Evolutionary conservation across 352 stramenopile genomes (phyloP).

Genomic region (Pythium graminicola): DNA sequence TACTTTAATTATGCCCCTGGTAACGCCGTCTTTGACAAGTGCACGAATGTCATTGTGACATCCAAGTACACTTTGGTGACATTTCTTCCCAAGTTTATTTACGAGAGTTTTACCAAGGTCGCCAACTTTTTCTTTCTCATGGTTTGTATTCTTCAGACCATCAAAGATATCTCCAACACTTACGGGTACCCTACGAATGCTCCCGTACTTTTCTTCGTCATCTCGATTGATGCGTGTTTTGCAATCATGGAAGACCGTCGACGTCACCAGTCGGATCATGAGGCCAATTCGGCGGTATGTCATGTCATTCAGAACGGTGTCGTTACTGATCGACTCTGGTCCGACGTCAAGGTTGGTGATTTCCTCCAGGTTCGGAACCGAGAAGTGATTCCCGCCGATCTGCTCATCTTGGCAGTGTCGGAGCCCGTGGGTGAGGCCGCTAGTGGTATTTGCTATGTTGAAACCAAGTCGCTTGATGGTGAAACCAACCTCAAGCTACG

Average conservation of each 20-base stretch:
- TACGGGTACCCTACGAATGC: slow-evolving; percentile 76
- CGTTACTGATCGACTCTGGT: slow-evolving; percentile 72
- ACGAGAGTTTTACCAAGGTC: slow-evolving; percentile 84
- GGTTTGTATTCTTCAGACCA: slow-evolving; percentile 85
- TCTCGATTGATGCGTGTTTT: slow-evolving; percentile 88
- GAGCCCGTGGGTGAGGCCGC: slow-evolving; percentile 22
- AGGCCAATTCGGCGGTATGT: slow-evolving; percentile 72
- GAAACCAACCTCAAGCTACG: slow-evolving; percentile 85
- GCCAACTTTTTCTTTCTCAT: slow-evolving; percentile 94
- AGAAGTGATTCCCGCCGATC: slow-evolving; percentile 59
- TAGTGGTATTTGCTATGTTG: slow-evolving; percentile 82
- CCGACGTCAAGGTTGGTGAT: slow-evolving; percentile 69
- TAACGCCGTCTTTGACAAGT: slow-evolving; percentile 61
- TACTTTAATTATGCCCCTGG: slow-evolving; percentile 65
- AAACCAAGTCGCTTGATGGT: slow-evolving; percentile 80
- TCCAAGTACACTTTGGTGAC: slow-evolving; percentile 87
- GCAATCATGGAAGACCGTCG: slow-evolving; percentile 82
- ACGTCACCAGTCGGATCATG: slow-evolving; percentile 69
- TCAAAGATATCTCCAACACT: slow-evolving; percentile 76
- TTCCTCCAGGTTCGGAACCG: slow-evolving; percentile 70
- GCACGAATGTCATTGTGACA: slow-evolving; percentile 82
- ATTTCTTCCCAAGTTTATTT: slow-evolving; percentile 87
- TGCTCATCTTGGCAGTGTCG: slow-evolving; percentile 48
- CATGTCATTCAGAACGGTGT: slow-evolving; percentile 62
- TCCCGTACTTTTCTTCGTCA: slow-evolving; percentile 83